Evolutionary conservation across 768 basidiomycete genomes (phyloP), one percentile per base, ranked within the genome.

Genomic region (Austroboletus festivus): DNA sequence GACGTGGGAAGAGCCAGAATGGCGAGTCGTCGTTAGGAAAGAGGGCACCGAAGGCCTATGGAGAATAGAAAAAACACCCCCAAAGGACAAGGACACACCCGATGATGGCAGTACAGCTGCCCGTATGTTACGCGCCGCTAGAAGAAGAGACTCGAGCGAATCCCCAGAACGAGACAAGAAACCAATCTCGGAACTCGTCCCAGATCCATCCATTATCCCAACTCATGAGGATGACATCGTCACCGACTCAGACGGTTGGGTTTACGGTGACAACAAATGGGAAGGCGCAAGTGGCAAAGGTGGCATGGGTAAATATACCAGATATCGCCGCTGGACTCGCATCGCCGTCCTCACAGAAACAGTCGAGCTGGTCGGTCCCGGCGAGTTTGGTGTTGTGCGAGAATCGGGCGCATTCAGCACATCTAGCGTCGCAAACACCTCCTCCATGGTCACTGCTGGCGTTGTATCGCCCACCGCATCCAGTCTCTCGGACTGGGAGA

Each of bases 231-330:
- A 81, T 45, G 79, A 83, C 38, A 69, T 72, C 23, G 62, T 71
- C 31, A 95, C 93, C 2, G 93, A 97, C 62, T 62, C 74, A 4
- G 91, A 94, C 51, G 93, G 93, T 4, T 97, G 93, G 93, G 78
- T 93, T 6, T 96, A 93, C 59, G 86, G 84, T 2, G 93, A 94
- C 57, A 97, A 97, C 65, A 95, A 96, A 64, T 97, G 93, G 93
- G 93, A 96, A 61, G 77, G 72, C 18, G 73, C 78, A 38, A 83
- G 81, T 46, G 72, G 73, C 47, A 86, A 84, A 56, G 89, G 90
- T 41, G 90, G 91, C 6, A 79, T 94, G 71, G 88, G 93, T 65
- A 93, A 93, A 84, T 94, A 89, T 65, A 95, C 93, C 1, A 80
- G 93, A 13, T 84, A 83, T 60, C 71, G 93, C 45, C 75, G 90